phyloP scores from a whole-genome alignment of 2,329 filamentous ascomycete genomes.

The Talaromyces sp. region DNA sequence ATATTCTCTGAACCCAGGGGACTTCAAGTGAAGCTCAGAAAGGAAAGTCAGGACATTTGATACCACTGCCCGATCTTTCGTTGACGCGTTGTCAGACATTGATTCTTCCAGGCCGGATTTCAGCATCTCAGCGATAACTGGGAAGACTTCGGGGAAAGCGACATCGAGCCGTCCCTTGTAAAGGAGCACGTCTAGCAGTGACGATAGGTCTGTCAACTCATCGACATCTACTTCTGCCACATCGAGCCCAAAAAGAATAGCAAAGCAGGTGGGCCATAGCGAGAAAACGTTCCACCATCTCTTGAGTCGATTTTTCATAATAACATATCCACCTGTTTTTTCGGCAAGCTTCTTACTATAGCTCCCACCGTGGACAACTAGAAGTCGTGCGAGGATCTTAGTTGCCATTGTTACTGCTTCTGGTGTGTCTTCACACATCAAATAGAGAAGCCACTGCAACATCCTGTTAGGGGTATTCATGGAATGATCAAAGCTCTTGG shows the following conservation, averaged over 20 bases:
- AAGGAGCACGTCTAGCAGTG: constrained; percentile 68
- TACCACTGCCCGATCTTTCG: constrained; percentile 63
- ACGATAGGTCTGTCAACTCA: constrained; percentile 68
- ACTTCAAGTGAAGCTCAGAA: constrained; percentile 72
- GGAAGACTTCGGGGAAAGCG: constrained; percentile 71
- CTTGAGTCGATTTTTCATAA: constrained; percentile 77
- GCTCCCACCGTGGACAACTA: constrained; percentile 74
- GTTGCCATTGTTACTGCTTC: constrained; percentile 76
- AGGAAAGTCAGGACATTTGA: constrained; percentile 77
- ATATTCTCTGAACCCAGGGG: constrained; percentile 76
- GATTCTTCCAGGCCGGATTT: constrained; percentile 72
- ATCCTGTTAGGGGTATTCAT: not conserved
- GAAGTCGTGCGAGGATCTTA: constrained; percentile 76
- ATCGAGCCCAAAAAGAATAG: constrained; percentile 81
- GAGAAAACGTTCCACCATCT: constrained; percentile 84
- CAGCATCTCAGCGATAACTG: constrained; percentile 80
- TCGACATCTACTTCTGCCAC: constrained; percentile 71
- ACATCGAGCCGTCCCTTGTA: constrained; percentile 59
- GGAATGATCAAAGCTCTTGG: not conserved
- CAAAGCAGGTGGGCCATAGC: constrained; percentile 84
- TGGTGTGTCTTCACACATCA: constrained; percentile 80
- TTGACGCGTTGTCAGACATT: constrained; percentile 56
- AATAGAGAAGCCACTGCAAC: constrained; percentile 78
- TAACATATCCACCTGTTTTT: constrained; percentile 82
- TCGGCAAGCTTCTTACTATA: constrained; percentile 83